Conservation (phyloP, 805 yeast genomes). For the Alloascoidea hylecoeti region DNA sequence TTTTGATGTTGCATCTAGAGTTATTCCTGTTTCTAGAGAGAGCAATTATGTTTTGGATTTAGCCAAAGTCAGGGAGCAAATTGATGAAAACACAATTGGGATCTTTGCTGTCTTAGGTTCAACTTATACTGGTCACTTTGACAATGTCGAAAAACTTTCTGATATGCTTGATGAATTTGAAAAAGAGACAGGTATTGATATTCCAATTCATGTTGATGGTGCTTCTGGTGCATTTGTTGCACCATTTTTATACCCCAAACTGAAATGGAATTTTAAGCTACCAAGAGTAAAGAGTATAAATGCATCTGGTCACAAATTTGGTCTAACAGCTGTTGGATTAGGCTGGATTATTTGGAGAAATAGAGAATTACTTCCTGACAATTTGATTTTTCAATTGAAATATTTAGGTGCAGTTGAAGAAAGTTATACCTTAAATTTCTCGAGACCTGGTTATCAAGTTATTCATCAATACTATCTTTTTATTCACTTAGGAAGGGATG, state of each 20-base stretch:
- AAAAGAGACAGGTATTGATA: slow-evolving; percentile 44
- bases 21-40: slow-evolving; percentile 48
- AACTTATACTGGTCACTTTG: slow-evolving; percentile 89
- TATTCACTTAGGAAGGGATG: slow-evolving; percentile 53
- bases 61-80: slow-evolving; percentile 38
- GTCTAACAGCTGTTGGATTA: slow-evolving; percentile 78
- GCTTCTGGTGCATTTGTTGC: slow-evolving; percentile 88
- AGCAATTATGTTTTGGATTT: slow-evolving; percentile 55
- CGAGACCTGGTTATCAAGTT: slow-evolving; percentile 88
- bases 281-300: slow-evolving; percentile 74
- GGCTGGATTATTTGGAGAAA: slow-evolving; percentile 89
- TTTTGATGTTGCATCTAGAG: slow-evolving; percentile 79
- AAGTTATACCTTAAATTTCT: slow-evolving; percentile 75
- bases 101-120: slow-evolving; percentile 81
- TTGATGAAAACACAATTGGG: slow-evolving; percentile 91
- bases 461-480: slow-evolving; percentile 79
- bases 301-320: slow-evolving; percentile 89
- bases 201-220: slow-evolving; percentile 89
- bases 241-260: slow-evolving; percentile 65
- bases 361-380: slow-evolving; percentile 46
- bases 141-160: slow-evolving; percentile 49
- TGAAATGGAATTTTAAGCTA: slow-evolving; percentile 73
- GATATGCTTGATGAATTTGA: slow-evolving; percentile 59
- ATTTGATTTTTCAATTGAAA: slow-evolving; percentile 61
- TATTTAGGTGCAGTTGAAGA: slow-evolving; percentile 85